Evolutionary conservation across 495 filamentous ascomycete species (phyloP).

Genomic region (Platismatia glauca): DNA sequence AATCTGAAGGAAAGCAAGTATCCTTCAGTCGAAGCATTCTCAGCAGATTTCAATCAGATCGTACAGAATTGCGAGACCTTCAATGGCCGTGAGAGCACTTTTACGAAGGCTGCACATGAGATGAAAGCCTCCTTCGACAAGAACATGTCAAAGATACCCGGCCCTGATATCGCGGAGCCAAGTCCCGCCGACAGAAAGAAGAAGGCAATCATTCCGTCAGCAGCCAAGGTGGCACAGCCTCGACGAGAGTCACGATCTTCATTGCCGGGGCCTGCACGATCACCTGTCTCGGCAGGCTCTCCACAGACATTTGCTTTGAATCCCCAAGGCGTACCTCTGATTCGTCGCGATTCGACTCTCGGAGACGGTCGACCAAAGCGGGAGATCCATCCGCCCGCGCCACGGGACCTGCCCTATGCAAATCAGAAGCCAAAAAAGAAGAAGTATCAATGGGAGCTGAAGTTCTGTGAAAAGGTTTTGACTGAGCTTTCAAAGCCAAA

Average conservation of each 20-base stretch:
- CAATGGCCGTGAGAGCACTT: constrained; percentile 68
- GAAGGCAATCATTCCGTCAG: constrained; percentile 34
- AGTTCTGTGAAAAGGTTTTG: constrained; percentile 77
- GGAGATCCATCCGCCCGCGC: constrained; percentile 83
- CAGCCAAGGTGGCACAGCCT: constrained; percentile 41
- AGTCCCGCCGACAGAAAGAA: constrained; percentile 50
- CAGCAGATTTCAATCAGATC: constrained; percentile 64
- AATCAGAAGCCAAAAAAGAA: constrained; percentile 80
- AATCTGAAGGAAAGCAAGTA: constrained; percentile 68
- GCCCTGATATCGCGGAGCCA: constrained; percentile 45
- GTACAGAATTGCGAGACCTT: constrained; percentile 67
- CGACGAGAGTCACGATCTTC: constrained; percentile 47
- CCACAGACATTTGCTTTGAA: constrained; percentile 70
- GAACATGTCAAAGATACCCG: constrained; percentile 45
- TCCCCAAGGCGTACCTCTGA: constrained; percentile 78
- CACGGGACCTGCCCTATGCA: constrained; percentile 77
- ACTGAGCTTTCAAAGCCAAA: constrained; percentile 70
- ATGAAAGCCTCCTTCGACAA: constrained; percentile 54
- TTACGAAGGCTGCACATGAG: constrained; percentile 53
- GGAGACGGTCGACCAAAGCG: constrained; percentile 77
- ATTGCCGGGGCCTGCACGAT: constrained; percentile 28
- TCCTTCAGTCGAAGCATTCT: constrained; percentile 50
- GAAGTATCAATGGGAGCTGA: constrained; percentile 80
- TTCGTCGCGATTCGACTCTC: constrained; percentile 77
- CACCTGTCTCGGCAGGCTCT: constrained; percentile 35